These are phyloP conservation scores for Fusarium sp. DNA, from an alignment of 2,329 filamentous ascomycete genomes.

Conservation along the genomic window DNA sequence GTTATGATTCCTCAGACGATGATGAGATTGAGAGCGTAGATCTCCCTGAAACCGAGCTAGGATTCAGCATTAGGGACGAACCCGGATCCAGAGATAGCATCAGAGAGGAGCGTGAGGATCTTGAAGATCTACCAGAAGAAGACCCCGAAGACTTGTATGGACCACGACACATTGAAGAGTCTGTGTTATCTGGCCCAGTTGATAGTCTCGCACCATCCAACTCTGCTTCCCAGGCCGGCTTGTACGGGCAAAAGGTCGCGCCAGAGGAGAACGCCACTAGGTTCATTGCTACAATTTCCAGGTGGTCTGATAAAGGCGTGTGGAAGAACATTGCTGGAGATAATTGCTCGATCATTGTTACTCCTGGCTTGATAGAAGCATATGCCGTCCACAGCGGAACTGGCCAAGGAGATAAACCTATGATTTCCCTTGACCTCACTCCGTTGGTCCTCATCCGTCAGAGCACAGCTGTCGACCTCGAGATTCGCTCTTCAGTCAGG, in stretches of 20 bases:
- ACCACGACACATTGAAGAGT: conserved; percentile 48
- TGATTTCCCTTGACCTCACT: conserved; percentile 83
- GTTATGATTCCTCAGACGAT: conserved; percentile 58
- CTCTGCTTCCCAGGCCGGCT: conserved; percentile 77
- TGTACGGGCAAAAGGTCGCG: conserved; percentile 58
- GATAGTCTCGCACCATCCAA: conserved; percentile 80
- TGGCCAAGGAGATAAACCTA: conserved; percentile 54
- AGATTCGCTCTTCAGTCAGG: conserved; percentile 87
- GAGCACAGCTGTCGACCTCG: conserved; percentile 92
- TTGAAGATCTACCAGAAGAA: conserved; percentile 41
- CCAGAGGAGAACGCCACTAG: conserved; percentile 56
- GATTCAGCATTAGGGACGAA: conserved; percentile 61
- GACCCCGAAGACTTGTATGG: conserved; percentile 19
- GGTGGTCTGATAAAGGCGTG: conserved; percentile 68
- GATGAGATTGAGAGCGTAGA: conserved; percentile 69
- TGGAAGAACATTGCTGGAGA: conserved; percentile 68
- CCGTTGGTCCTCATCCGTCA: conserved; percentile 89
- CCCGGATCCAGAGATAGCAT: conserved; percentile 59
- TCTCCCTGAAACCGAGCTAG: conserved; percentile 66
- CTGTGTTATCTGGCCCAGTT: conserved; percentile 58
- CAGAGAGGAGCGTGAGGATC: conserved; percentile 46
- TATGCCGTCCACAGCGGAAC: conserved; percentile 54
- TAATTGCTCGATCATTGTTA: conserved; percentile 64
- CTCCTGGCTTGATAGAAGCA: conserved; percentile 67
- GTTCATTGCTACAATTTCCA: conserved; percentile 65